These are phyloP conservation scores for Phytopythium delawarense DNA, from an alignment of 352 stramenopile species.

Conservation along the genomic window DNA sequence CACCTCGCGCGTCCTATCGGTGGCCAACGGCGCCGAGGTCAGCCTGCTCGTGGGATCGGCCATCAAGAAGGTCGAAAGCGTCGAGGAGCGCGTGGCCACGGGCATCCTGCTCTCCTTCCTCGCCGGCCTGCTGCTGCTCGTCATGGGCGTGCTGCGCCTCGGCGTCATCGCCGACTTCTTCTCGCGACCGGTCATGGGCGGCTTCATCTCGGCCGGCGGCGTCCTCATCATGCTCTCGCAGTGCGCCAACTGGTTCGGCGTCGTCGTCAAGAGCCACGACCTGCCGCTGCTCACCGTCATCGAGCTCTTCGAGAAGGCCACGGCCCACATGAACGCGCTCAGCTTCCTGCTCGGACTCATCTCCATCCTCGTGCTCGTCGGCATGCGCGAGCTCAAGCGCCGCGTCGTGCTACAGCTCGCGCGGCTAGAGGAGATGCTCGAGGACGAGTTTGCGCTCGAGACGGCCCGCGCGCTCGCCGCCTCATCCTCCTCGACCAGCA, in stretches of 20 bases:
- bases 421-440: slow-evolving; percentile 28
- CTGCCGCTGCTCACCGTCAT: slow-evolving; percentile 56
- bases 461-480: slow-evolving; percentile 13
- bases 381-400: slow-evolving; percentile 40
- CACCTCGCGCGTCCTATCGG: slow-evolving; percentile 68
- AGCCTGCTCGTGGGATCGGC: slow-evolving; percentile 51
- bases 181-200: slow-evolving; percentile 85
- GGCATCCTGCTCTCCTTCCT: slow-evolving; percentile 67
- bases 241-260: slow-evolving; percentile 81
- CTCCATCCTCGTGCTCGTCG: slow-evolving; percentile 50
- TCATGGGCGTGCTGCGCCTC: slow-evolving; percentile 77
- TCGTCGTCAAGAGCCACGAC: slow-evolving; percentile 48
- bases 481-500: slow-evolving; percentile 2
- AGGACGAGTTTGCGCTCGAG: slow-evolving; percentile 30
- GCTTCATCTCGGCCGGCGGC: slow-evolving; percentile 87
- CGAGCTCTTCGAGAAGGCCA: slow-evolving; percentile 49
- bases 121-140: slow-evolving; percentile 63
- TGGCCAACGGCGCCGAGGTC: slow-evolving; percentile 76
- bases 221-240: slow-evolving; percentile 91
- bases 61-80: slow-evolving; percentile 56
- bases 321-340: slow-evolving; percentile 56
- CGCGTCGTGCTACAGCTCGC: slow-evolving; percentile 27
- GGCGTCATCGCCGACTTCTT: slow-evolving; percentile 88
- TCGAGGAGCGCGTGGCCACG: slow-evolving; percentile 46
- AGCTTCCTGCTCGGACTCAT: slow-evolving; percentile 59